Percentiles rank a stretch among this genome's conserved stretches.
Conservation (phyloP, 108 stramenopile species). For the Pseudonitzschia multiseries region DNA sequence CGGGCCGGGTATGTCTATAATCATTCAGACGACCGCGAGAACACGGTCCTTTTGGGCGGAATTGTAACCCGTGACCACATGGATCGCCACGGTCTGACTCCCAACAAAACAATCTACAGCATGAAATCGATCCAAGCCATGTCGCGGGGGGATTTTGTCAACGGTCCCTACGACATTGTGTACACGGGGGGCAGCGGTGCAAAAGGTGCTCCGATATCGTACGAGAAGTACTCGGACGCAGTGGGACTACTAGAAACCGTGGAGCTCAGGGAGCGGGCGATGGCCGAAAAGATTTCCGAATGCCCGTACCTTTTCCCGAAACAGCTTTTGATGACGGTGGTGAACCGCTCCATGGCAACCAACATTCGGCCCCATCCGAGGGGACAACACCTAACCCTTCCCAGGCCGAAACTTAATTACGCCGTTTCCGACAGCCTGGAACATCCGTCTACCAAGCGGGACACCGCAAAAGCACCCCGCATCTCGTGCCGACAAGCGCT, state of each 20-base stretch:
- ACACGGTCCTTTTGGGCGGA: background rate
- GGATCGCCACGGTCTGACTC: background rate
- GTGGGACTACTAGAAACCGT: background rate
- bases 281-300: background rate
- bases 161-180: background rate
- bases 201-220: background rate
- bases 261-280: background rate
- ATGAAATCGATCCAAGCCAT: slow-evolving; percentile 1
- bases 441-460: background rate
- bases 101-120: background rate
- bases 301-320: background rate
- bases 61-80: background rate
- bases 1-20: background rate
- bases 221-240: background rate
- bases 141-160: background rate
- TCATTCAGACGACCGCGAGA: background rate
- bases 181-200: background rate
- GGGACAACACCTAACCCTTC: background rate
- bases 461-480: background rate
- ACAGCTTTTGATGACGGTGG: background rate
- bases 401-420: background rate
- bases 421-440: background rate
- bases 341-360: background rate
- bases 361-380: background rate
- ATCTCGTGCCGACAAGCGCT: background rate